These are phyloP conservation scores for Peterozyma toletana DNA, from an alignment of 805 yeast genomes.

Conservation along the genomic window DNA sequence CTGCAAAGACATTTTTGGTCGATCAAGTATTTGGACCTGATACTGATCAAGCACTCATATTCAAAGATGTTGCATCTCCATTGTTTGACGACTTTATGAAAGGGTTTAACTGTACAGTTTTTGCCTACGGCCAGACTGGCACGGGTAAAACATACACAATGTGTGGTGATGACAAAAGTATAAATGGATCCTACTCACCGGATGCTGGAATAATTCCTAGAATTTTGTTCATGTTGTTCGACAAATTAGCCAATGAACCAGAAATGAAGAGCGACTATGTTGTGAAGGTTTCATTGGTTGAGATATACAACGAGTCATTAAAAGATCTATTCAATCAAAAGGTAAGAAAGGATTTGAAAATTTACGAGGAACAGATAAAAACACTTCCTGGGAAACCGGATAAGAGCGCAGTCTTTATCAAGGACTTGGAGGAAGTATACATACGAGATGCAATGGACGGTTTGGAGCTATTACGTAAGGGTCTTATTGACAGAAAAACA, in stretches of 20 bases:
- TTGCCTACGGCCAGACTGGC: constrained; percentile 59
- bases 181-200: constrained; percentile 14
- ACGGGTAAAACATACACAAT: constrained; percentile 56
- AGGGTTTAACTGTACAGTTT: constrained; percentile 48
- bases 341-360: constrained; percentile 23
- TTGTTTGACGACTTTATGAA: constrained; percentile 39
- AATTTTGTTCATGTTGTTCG: constrained; percentile 34
- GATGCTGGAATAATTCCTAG: constrained; percentile 48
- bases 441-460: constrained; percentile 52
- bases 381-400: constrained; percentile 16
- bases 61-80: constrained; percentile 38
- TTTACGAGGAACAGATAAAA: constrained; percentile 26
- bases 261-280: constrained; percentile 23
- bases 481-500: constrained; percentile 54
- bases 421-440: constrained; percentile 57
- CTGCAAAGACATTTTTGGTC: constrained; percentile 34
- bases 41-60: constrained; percentile 39
- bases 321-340: constrained; percentile 34
- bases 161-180: constrained; percentile 36
- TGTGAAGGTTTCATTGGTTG: constrained; percentile 47
- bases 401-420: constrained; percentile 33
- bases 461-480: constrained; percentile 43
- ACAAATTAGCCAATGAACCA: constrained; percentile 11
- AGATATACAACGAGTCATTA: constrained; percentile 42
- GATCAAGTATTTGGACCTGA: constrained; percentile 51